Percentiles rank a stretch among this genome's conserved stretches.
Evolutionary conservation across 2,329 filamentous ascomycete genomes (phyloP).

Genomic region (Nothopassalora personata): DNA sequence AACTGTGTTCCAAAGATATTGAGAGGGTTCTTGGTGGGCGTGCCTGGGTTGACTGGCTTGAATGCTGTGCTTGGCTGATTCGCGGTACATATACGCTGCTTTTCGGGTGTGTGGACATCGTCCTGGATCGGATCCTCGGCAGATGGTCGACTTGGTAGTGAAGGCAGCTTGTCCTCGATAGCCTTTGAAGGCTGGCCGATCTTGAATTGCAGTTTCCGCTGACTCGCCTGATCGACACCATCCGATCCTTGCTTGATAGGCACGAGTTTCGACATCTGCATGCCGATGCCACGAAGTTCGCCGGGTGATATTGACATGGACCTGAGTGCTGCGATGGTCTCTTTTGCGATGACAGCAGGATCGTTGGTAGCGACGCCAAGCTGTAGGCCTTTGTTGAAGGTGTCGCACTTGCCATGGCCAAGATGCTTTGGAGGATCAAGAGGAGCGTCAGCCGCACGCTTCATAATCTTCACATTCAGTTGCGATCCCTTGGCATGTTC

Average conservation of each 20-base stretch:
- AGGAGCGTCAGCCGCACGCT: slow-evolving; percentile 76
- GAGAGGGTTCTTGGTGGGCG: slow-evolving; percentile 58
- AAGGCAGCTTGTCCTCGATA: slow-evolving; percentile 6
- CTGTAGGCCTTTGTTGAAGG: slow-evolving; percentile 78
- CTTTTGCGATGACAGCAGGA: slow-evolving; percentile 65
- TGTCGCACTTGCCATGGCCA: slow-evolving; percentile 91
- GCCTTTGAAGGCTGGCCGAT: slow-evolving; percentile 41
- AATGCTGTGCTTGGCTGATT: slow-evolving; percentile 33
- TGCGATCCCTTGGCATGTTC: slow-evolving; percentile 83
- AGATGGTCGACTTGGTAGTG: slow-evolving; percentile 1
- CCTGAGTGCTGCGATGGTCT: slow-evolving; percentile 77
- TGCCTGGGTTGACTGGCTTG: slow-evolving; percentile 35
- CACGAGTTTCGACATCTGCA: slow-evolving; percentile 91
- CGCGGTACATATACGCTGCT: slow-evolving; percentile 24
- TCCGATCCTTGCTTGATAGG: slow-evolving; percentile 58
- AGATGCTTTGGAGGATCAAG: slow-evolving; percentile 88
- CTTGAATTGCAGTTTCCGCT: slow-evolving; percentile 71
- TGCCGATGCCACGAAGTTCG: slow-evolving; percentile 84
- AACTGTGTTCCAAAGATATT: slow-evolving; percentile 89
- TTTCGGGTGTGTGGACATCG: slow-evolving; percentile 39
- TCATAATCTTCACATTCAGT: slow-evolving; percentile 92
- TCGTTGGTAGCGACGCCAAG: slow-evolving; percentile 82
- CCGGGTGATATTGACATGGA: slow-evolving; percentile 81
- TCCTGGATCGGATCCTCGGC: slow-evolving; percentile 43
- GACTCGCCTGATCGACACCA: slow-evolving; percentile 63